phyloP scores from a whole-genome alignment of 2,329 filamentous ascomycete species.

The Aureobasidium sp. region DNA sequence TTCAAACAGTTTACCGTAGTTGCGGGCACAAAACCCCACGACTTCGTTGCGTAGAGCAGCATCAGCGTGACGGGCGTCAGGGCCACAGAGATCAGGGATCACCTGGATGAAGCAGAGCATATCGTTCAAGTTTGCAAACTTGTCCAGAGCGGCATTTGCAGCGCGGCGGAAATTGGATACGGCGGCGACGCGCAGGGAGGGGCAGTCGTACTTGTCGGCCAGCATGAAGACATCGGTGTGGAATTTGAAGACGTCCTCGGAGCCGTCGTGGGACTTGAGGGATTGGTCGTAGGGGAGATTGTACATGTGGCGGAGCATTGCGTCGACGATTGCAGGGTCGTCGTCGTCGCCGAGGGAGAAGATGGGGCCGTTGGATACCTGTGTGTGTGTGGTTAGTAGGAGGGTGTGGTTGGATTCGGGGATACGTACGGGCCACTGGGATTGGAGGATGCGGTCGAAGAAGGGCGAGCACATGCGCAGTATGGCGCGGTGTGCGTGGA shows the following conservation, averaged over 20 bases:
- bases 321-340: not conserved
- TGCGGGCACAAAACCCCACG: not conserved
- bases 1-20: not conserved
- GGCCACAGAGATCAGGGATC: not conserved
- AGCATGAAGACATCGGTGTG: not conserved
- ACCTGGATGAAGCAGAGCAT: not conserved
- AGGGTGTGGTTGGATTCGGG: too few species aligned
- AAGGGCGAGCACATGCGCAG: not conserved
- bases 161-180: not conserved
- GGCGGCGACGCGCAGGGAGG: not conserved
- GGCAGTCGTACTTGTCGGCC: not conserved
- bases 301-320: not conserved
- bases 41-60: not conserved
- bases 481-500: not conserved
- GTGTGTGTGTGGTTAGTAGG: not conserved
- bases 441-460: not conserved
- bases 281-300: not conserved
- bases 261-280: too few species aligned
- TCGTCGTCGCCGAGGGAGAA: not conserved
- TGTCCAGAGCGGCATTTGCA: too few species aligned
- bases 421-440: not conserved
- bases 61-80: not conserved
- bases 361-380: not conserved
- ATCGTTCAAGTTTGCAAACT: not conserved
- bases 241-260: not conserved